Percentiles rank a stretch among this genome's conserved stretches.
Evolutionary conservation across 1,284 basidiomycete species (phyloP).

Genomic region (Fomitopsis betulina): DNA sequence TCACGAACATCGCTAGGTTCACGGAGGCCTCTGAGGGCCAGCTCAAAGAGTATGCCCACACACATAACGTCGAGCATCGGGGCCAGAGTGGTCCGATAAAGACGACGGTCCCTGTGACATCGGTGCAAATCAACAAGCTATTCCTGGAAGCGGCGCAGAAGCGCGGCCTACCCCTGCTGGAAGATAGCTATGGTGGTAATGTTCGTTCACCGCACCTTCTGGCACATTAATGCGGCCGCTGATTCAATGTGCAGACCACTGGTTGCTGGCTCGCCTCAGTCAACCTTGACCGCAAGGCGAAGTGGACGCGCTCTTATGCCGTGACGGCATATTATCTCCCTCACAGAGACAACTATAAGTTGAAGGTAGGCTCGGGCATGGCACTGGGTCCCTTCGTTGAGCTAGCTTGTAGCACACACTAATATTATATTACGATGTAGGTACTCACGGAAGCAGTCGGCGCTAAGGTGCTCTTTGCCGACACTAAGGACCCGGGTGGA

Average conservation of each 20-base stretch:
- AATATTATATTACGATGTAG: background rate
- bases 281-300: conserved; percentile 5
- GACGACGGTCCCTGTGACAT: conserved; percentile 8
- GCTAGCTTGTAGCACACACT: background rate
- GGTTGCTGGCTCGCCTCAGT: conserved; percentile 10
- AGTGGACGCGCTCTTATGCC: conserved; percentile 15
- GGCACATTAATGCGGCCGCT: background rate
- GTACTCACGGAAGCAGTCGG: conserved; percentile 11
- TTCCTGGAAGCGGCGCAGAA: conserved; percentile 15
- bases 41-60: conserved; percentile 6
- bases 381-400: background rate
- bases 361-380: conserved; percentile 5
- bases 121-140: conserved; percentile 8
- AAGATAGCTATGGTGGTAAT: conserved; percentile 16
- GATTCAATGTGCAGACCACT: conserved; percentile 6
- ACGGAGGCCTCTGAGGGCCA: conserved; percentile 10
- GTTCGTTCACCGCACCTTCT: conserved; percentile 5
- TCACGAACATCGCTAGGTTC: conserved; percentile 8
- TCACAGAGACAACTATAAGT: conserved; percentile 14
- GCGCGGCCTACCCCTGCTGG: conserved; percentile 7
- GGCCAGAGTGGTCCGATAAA: conserved; percentile 20
- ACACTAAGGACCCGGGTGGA: conserved; percentile 6
- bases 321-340: conserved; percentile 16
- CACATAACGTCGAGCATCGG: conserved; percentile 9
- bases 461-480: conserved; percentile 4